Evolutionary conservation across 192 early-diverging fungal genomes (phyloP), one percentile per base, ranked within the genome.

Genomic region (Radiomyces spectabilis): DNA sequence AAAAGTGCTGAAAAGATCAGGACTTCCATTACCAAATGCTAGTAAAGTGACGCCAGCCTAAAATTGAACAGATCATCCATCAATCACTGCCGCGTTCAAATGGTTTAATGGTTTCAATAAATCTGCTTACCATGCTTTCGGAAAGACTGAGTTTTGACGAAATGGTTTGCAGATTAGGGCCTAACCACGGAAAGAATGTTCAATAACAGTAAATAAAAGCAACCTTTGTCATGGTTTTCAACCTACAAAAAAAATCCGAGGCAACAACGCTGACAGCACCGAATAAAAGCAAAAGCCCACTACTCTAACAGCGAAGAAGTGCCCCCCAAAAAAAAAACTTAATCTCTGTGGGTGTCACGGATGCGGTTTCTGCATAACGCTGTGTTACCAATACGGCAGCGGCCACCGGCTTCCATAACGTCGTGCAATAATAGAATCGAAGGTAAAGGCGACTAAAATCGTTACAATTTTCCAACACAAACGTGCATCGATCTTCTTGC

Each of bases 1-100:
- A 19, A 67, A 93, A 0, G 93, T 94, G 39, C 90, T 85, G 51
- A 94, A 89, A 31, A 98, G 60, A 61, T 98, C 95, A 5, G 92
- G 89, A 2, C 89, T 87, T 30, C 91, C 94, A 74, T 97, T 97
- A 12, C 92, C 93, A 24, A 87, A 73, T 0, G 87, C 87, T 12
- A 90, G 63, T 59, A 90, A 72, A 15, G 85, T 83, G 1, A 86
- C 85, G 2, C 85, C 85, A 0, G 84, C 86, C 77, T 70, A 37
- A 26, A 62, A 37, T 33, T n/a, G n/a, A n/a, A n/a, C n/a, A n/a
- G n/a, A n/a, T n/a, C n/a, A n/a, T n/a, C n/a, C n/a, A n/a, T n/a
- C n/a, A n/a, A n/a, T n/a, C n/a, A n/a, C n/a, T n/a, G n/a, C n/a
- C n/a, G n/a, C n/a, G n/a, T n/a, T n/a, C n/a, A n/a, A n/a, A n/a